Conservation (phyloP, 345 rosid species). For the Anacardium occidentale region DNA sequence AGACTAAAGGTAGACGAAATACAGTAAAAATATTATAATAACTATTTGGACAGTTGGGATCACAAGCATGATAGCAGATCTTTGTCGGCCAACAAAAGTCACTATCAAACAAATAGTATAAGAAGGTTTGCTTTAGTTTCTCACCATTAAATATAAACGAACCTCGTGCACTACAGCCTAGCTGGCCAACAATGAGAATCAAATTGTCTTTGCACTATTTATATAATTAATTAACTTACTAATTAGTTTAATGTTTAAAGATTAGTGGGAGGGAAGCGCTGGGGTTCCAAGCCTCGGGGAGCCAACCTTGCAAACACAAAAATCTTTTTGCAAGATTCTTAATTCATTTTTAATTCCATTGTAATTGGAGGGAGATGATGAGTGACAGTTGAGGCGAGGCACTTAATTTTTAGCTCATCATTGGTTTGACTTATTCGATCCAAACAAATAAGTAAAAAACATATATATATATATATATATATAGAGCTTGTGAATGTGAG, state of each 20-base stretch:
- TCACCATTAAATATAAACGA: background rate
- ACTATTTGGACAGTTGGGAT: slow-evolving; percentile 6
- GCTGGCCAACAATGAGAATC: slow-evolving; percentile 20
- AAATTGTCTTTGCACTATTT: slow-evolving; percentile 3
- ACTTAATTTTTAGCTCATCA: slow-evolving; percentile 17
- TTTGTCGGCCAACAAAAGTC: background rate
- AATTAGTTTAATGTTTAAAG: background rate
- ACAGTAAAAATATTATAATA: background rate
- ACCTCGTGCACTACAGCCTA: slow-evolving; percentile 32
- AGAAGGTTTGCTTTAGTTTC: background rate
- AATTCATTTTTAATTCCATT: slow-evolving; percentile 6
- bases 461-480: no score
- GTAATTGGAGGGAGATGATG: slow-evolving; percentile 5
- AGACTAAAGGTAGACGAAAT: no score
- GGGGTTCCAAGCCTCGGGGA: slow-evolving; percentile 53
- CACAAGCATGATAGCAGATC: slow-evolving; percentile 13
- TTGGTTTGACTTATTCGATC: slow-evolving; percentile 26
- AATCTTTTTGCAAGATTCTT: slow-evolving; percentile 17
- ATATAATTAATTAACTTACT: background rate
- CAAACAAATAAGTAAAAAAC: background rate
- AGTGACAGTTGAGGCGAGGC: background rate
- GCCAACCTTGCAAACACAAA: slow-evolving; percentile 25
- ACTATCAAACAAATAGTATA: background rate
- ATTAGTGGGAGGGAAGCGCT: slow-evolving; percentile 23
- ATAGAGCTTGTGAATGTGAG: background rate